These are phyloP conservation scores for Podosphaera xanthii DNA, from an alignment of 2,329 filamentous ascomycete species.

Conservation along the genomic window DNA sequence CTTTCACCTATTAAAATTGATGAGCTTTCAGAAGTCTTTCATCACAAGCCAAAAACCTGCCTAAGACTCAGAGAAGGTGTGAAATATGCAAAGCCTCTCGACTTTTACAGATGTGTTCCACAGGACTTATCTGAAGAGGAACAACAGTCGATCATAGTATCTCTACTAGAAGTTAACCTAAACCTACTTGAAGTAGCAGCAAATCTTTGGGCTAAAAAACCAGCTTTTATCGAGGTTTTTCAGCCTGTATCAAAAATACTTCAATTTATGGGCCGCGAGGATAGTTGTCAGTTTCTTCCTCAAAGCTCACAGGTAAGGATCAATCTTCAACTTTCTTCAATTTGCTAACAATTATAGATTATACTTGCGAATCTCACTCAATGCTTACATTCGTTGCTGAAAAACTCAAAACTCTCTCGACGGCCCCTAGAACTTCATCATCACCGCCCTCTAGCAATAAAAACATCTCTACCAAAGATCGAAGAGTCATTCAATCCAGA, in stretches of 20 bases:
- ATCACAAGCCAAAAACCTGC: constrained; percentile 29
- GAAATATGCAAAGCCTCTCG: constrained; percentile 19
- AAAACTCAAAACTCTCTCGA: constrained; percentile 39
- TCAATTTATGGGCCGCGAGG: constrained; percentile 33
- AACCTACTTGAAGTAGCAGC: constrained; percentile 44
- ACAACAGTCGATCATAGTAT: constrained; percentile 24
- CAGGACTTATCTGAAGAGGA: constrained; percentile 9
- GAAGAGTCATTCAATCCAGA: constrained; percentile 85
- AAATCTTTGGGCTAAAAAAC: constrained; percentile 49
- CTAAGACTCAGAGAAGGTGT: constrained; percentile 26
- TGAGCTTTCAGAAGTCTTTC: constrained; percentile 29
- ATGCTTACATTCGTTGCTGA: constrained; percentile 30
- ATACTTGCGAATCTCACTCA: constrained; percentile 8
- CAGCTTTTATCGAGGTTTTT: constrained; percentile 63
- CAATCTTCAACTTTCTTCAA: background rate
- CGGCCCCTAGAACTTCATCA: constrained; percentile 72
- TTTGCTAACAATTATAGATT: constrained; percentile 10
- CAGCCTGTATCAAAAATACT: constrained; percentile 35
- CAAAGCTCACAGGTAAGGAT: constrained; percentile 10
- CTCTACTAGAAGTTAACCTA: constrained; percentile 38
- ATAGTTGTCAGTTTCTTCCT: constrained; percentile 28
- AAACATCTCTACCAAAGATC: constrained; percentile 76
- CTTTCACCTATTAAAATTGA: constrained; percentile 33
- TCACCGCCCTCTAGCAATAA: constrained; percentile 73
- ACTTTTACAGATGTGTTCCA: constrained; percentile 32